These are phyloP conservation scores for Exophiala viscosa DNA, from an alignment of 2,329 filamentous ascomycete genomes.

Conservation along the genomic window DNA sequence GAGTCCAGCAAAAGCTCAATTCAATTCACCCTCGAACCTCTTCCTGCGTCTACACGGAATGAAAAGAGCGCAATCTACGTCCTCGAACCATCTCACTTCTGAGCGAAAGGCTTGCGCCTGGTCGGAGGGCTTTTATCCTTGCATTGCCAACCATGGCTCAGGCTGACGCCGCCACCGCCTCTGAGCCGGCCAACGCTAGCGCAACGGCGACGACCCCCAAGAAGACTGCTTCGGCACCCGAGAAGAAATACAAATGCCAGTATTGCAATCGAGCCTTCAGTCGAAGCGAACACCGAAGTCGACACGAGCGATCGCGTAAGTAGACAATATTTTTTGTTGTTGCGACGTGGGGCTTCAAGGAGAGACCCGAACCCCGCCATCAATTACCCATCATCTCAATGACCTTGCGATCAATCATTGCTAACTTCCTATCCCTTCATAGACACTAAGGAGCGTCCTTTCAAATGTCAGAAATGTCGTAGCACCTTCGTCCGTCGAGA, in stretches of 20 bases:
- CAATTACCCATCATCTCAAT: constrained; percentile 5
- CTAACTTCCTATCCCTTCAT: constrained; percentile 25
- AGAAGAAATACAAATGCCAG: constrained; percentile 99
- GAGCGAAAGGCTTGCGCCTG: constrained; percentile 30
- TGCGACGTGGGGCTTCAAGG: constrained; percentile 25
- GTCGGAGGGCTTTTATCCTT: constrained; percentile 26
- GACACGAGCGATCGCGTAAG: constrained; percentile 98
- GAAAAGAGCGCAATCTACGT: constrained; percentile 17
- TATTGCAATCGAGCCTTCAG: constrained; percentile 98
- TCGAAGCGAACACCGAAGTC: constrained; percentile 91
- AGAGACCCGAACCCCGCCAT: constrained; percentile 21
- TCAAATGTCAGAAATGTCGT: constrained; percentile 97
- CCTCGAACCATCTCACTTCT: constrained; percentile 27
- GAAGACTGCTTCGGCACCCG: constrained; percentile 73
- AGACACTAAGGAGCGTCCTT: constrained; percentile 98
- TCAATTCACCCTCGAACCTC: neutral
- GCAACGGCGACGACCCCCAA: constrained; percentile 65
- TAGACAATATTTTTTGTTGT: constrained; percentile 23
- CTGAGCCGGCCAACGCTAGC: constrained; percentile 29
- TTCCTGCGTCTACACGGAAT: constrained; percentile 19
- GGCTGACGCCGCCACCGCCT: constrained; percentile 27
- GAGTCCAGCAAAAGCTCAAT: constrained; percentile 8
- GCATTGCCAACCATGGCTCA: constrained; percentile 22
- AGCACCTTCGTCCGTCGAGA: constrained; percentile 98
- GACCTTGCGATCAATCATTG: constrained; percentile 8